Evolutionary conservation across 306 rosid genomes (phyloP).

Genomic region (Cercis canadensis): DNA sequence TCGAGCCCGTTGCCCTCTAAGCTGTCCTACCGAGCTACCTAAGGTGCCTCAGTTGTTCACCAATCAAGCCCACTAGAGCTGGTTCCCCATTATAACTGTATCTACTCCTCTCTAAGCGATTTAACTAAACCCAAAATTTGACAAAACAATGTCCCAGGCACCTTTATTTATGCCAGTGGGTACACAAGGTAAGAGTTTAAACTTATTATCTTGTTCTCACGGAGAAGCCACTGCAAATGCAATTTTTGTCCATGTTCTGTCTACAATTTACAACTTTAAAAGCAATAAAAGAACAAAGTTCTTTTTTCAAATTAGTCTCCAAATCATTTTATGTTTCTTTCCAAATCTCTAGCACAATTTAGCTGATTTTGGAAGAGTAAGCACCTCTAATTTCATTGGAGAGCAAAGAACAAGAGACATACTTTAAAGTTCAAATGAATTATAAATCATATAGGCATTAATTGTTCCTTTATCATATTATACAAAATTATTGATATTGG

Average conservation of each 20-base stretch:
- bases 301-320: neutral
- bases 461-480: conserved; percentile 25
- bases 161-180: conserved; percentile 99
- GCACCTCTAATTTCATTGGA: neutral
- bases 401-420: neutral
- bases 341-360: neutral
- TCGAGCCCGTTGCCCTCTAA: no score
- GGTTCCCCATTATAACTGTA: no score
- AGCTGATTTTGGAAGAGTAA: neutral
- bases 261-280: neutral
- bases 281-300: neutral
- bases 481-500: conserved; percentile 1
- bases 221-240: conserved; percentile 8
- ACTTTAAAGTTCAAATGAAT: neutral
- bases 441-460: conserved; percentile 2
- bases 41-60: no score
- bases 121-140: no score
- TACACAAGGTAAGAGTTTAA: conserved; percentile 75
- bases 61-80: no score
- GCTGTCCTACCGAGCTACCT: no score
- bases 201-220: conserved; percentile 14
- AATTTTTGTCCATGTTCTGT: neutral
- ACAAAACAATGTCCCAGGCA: no score
- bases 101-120: no score
- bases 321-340: neutral